phyloP scores from a whole-genome alignment of 2,329 filamentous ascomycete species.

The Emericellopsis atlantica region DNA sequence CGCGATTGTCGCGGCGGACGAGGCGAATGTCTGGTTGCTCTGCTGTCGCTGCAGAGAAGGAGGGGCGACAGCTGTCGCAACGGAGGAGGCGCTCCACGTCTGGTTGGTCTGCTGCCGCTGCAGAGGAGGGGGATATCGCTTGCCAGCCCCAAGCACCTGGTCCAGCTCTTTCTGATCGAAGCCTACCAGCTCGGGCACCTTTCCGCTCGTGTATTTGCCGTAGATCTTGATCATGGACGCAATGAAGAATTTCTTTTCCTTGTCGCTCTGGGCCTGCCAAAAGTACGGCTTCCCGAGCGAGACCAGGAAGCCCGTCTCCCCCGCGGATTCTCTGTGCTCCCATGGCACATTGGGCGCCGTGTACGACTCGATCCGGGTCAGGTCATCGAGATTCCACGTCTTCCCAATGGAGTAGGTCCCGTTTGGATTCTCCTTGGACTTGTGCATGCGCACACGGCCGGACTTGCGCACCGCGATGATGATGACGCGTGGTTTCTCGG shows the following conservation, averaged over 20 bases:
- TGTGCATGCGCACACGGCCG: conserved; percentile 88
- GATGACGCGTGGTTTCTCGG: conserved; percentile 82
- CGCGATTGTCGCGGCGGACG: not conserved
- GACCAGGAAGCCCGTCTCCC: conserved; percentile 73
- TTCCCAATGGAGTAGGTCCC: conserved; percentile 95
- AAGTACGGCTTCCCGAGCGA: conserved; percentile 92
- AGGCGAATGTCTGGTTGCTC: conserved; percentile 1
- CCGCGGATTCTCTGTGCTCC: conserved; percentile 62
- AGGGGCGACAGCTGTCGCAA: not conserved
- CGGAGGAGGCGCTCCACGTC: not conserved
- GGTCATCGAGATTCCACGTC: conserved; percentile 92
- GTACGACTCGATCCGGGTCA: conserved; percentile 74
- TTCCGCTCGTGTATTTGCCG: conserved; percentile 87
- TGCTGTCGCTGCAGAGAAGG: conserved; percentile 1
- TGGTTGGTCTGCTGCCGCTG: conserved; percentile 9
- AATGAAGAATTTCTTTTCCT: conserved; percentile 99
- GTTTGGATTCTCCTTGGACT: conserved; percentile 89
- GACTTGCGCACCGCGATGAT: conserved; percentile 89
- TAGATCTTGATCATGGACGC: conserved; percentile 94
- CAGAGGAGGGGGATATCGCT: conserved; percentile 18
- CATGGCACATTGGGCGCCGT: conserved; percentile 45
- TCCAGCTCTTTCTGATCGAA: conserved; percentile 75
- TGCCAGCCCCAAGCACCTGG: conserved; percentile 51
- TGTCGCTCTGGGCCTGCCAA: conserved; percentile 85
- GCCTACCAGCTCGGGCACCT: conserved; percentile 63